These are phyloP conservation scores for Anisodus acutangulus DNA, from an alignment of 257 asterid genomes.

Conservation along the genomic window DNA sequence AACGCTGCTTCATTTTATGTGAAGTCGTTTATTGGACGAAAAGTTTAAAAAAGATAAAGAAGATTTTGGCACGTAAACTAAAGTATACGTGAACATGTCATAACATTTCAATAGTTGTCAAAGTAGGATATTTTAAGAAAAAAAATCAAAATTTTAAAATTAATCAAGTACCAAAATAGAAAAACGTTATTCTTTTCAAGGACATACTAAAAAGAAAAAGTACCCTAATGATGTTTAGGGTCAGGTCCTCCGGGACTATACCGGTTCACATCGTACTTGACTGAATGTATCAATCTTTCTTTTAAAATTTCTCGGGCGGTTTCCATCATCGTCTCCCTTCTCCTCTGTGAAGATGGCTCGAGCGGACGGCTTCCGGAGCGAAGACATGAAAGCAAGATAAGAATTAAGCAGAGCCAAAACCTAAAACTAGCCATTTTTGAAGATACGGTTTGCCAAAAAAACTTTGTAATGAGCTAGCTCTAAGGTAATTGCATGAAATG, in stretches of 20 bases:
- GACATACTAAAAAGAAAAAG: not conserved
- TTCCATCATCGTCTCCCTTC: slow-evolving; percentile 17
- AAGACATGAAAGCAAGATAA: slow-evolving; percentile 26
- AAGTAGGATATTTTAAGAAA: not conserved
- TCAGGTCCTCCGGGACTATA: slow-evolving; percentile 31
- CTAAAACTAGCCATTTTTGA: slow-evolving; percentile 26
- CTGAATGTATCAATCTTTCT: not conserved
- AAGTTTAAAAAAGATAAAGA: not conserved
- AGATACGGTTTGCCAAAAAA: not conserved
- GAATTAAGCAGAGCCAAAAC: slow-evolving; percentile 25
- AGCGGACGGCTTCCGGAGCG: not conserved
- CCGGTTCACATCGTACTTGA: slow-evolving; percentile 6
- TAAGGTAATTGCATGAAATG: not conserved
- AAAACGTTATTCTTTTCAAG: not conserved
- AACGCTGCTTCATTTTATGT: not conserved
- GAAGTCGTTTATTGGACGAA: not conserved
- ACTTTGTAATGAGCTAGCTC: not conserved
- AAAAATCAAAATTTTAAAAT: not conserved
- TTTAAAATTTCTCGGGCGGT: not conserved
- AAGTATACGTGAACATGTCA: not conserved
- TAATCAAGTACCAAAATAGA: not conserved
- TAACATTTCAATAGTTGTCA: not conserved
- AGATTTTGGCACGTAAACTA: not conserved
- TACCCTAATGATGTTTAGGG: slow-evolving; percentile 30
- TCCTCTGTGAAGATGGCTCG: not conserved